Percentiles rank a stretch among this genome's conserved stretches.
Conservation (phyloP, 345 rosid species). For the Zanthoxylum bungeanum region DNA sequence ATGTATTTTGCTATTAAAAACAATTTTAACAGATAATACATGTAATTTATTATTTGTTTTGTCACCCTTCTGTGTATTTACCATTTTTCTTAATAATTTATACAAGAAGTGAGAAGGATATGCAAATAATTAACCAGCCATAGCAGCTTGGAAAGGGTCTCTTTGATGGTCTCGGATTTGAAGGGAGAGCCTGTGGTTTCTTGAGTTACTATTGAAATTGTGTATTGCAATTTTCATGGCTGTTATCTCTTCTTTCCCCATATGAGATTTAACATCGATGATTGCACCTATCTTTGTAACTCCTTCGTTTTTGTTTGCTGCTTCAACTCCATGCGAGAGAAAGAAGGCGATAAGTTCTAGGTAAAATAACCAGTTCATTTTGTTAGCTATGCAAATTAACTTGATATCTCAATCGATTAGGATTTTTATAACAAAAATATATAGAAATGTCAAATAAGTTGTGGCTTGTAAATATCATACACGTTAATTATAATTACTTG, state of each 20-base stretch:
- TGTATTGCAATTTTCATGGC: constrained; percentile 42
- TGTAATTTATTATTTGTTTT: too few species aligned
- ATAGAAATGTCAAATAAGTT: background rate
- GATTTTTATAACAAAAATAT: too few species aligned
- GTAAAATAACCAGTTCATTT: background rate
- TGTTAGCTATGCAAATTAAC: background rate
- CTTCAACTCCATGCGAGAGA: constrained; percentile 16
- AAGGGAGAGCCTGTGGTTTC: constrained; percentile 27
- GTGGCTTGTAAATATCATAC: background rate
- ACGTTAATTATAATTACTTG: too few species aligned
- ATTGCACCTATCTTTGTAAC: constrained; percentile 37
- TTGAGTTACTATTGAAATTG: constrained; percentile 20
- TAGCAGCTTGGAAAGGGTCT: constrained; percentile 29
- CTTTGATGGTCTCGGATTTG: constrained; percentile 20
- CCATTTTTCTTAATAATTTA: too few species aligned
- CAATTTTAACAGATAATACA: too few species aligned
- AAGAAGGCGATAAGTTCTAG: background rate
- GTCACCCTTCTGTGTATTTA: too few species aligned
- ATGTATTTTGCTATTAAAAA: too few species aligned
- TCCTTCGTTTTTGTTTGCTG: background rate
- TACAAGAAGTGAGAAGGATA: too few species aligned
- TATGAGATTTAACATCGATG: constrained; percentile 30
- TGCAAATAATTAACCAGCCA: constrained; percentile 29
- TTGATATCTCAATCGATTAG: background rate
- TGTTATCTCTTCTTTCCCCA: constrained; percentile 32